A percentile compares a stretch with the other conserved stretches of the same genome.
These are phyloP conservation scores for Ustilago xerochloae DNA, from an alignment of 1,284 basidiomycete species.

Conservation along the genomic window DNA sequence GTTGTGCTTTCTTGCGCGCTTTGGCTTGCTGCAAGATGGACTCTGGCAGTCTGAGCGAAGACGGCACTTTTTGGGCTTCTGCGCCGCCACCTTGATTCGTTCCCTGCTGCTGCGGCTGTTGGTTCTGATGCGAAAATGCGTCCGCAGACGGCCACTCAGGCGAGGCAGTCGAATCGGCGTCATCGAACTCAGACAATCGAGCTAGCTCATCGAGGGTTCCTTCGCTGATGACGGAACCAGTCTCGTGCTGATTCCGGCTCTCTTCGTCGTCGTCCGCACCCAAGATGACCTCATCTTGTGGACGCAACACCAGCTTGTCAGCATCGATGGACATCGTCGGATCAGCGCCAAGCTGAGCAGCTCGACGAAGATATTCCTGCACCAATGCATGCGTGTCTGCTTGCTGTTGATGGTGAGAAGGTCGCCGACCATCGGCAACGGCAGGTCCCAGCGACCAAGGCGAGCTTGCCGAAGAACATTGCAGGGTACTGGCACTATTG, in stretches of 20 bases:
- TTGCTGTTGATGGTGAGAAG: slow-evolving; percentile 24
- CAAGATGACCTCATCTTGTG: slow-evolving; percentile 1
- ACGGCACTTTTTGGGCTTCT: not conserved
- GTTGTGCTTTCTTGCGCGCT: slow-evolving; percentile 10
- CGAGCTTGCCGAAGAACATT: slow-evolving; percentile 39
- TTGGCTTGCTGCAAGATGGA: slow-evolving; percentile 29
- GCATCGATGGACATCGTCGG: slow-evolving; percentile 9
- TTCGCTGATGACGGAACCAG: slow-evolving; percentile 40
- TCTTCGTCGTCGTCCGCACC: not conserved
- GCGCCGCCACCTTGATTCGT: not conserved
- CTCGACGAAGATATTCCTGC: slow-evolving; percentile 43
- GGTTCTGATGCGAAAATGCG: slow-evolving; percentile 6
- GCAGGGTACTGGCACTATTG: slow-evolving; percentile 32
- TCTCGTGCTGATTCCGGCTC: slow-evolving; percentile 26
- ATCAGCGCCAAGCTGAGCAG: slow-evolving; percentile 20
- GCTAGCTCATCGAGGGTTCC: slow-evolving; percentile 56
- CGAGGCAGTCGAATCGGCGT: slow-evolving; percentile 8
- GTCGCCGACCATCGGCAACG: slow-evolving; percentile 1
- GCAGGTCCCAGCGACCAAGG: slow-evolving; percentile 35
- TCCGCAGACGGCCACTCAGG: slow-evolving; percentile 19
- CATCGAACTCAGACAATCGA: slow-evolving; percentile 45
- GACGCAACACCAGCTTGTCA: slow-evolving; percentile 1
- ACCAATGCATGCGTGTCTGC: slow-evolving; percentile 41
- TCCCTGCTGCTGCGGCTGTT: slow-evolving; percentile 1
- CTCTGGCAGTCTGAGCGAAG: slow-evolving; percentile 21